Percentiles rank a stretch among this genome's conserved stretches.
phyloP scores from a whole-genome alignment of 192 early-diverging fungal species.

The Coemansia sp. region DNA sequence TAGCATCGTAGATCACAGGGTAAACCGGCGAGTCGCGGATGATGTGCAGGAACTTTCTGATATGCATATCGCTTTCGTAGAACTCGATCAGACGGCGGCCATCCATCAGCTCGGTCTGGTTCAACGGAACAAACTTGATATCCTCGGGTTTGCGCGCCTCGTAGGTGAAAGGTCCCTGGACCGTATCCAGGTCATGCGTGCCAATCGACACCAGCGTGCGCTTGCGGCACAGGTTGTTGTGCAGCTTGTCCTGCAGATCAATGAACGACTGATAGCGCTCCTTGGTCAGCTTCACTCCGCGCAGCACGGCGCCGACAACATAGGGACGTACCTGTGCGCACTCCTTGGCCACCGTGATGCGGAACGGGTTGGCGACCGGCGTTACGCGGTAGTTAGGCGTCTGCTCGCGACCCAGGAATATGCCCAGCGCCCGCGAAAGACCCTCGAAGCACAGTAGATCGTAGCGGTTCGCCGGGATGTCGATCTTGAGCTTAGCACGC shows the following conservation, averaged over 20 bases:
- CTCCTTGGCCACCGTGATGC: constrained; percentile 53
- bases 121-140: constrained; percentile 92
- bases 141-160: constrained; percentile 86
- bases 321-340: constrained; percentile 80
- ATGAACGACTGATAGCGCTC: constrained; percentile 93
- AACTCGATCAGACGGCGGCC: constrained; percentile 86
- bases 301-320: constrained; percentile 87
- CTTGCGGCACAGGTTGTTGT: constrained; percentile 95
- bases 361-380: constrained; percentile 21
- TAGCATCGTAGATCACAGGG: constrained; percentile 88
- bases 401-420: constrained; percentile 72
- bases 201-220: constrained; percentile 95
- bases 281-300: constrained; percentile 79
- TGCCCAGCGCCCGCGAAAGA: constrained; percentile 80
- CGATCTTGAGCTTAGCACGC: constrained; percentile 86
- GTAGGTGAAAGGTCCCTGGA: constrained; percentile 93
- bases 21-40: constrained; percentile 88
- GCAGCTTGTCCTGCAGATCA: constrained; percentile 97
- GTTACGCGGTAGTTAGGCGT: constrained; percentile 31
- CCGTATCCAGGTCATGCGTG: constrained; percentile 95
- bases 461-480: constrained; percentile 98
- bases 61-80: constrained; percentile 82
- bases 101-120: constrained; percentile 84
- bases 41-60: constrained; percentile 89
- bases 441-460: constrained; percentile 98